phyloP scores from a whole-genome alignment of 495 filamentous ascomycete genomes.

The Chlorociboria aeruginascens region DNA sequence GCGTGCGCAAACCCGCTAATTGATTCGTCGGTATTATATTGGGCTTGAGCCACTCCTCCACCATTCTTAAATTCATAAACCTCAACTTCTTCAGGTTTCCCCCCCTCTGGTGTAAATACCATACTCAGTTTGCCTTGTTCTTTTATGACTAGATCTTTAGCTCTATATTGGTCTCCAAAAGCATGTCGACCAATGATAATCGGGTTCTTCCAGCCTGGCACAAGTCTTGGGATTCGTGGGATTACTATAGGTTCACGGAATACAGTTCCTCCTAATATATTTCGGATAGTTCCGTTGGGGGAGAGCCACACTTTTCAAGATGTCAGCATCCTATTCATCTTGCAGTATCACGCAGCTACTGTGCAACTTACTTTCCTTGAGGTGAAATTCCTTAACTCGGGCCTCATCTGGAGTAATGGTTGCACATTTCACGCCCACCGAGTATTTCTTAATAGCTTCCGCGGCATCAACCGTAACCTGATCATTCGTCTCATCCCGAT shows the following conservation, averaged over 20 bases:
- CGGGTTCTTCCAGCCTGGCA: conserved; percentile 94
- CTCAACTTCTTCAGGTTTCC: conserved; percentile 73
- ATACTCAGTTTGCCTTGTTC: conserved; percentile 82
- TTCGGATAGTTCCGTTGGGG: conserved; percentile 96
- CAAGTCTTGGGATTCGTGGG: conserved; percentile 76
- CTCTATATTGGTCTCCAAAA: conserved; percentile 97
- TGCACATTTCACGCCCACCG: conserved; percentile 96
- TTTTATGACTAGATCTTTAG: conserved; percentile 73
- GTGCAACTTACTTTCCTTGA: conserved; percentile 74
- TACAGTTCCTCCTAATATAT: conserved; percentile 87
- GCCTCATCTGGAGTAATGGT: conserved; percentile 98
- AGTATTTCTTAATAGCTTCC: conserved; percentile 97
- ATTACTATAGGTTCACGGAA: conserved; percentile 99
- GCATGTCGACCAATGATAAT: conserved; percentile 99
- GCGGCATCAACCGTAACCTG: conserved; percentile 89
- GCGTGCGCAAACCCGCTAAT: conserved; percentile 92
- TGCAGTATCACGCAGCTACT: background rate
- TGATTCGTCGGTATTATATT: conserved; percentile 96
- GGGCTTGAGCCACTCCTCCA: conserved; percentile 80
- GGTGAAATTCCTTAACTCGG: conserved; percentile 90
- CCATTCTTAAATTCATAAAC: conserved; percentile 79
- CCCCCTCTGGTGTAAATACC: conserved; percentile 78
- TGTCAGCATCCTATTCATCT: background rate
- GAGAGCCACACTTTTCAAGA: conserved; percentile 78
- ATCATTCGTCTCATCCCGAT: conserved; percentile 92